Conservation (phyloP, 2,329 filamentous ascomycete species). For the Fusarium verticillioides region DNA sequence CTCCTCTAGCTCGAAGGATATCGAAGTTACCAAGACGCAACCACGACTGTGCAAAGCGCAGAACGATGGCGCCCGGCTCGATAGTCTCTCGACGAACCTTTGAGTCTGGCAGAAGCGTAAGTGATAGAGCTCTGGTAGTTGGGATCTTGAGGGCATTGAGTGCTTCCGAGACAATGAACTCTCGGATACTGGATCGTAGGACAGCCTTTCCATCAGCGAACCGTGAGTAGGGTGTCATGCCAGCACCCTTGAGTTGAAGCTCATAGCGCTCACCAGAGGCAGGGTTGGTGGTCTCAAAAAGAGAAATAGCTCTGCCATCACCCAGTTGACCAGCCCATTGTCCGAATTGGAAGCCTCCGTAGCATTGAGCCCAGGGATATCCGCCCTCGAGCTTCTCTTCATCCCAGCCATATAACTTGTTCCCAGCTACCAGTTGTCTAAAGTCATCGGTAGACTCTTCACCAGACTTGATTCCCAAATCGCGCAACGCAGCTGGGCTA, state of each 20-base stretch:
- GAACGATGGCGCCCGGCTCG: slow-evolving; percentile 92
- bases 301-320: slow-evolving; percentile 91
- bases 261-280: slow-evolving; percentile 80
- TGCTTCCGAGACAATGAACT: slow-evolving; percentile 92
- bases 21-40: slow-evolving; percentile 96
- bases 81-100: slow-evolving; percentile 81
- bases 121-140: slow-evolving; percentile 84
- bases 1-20: slow-evolving; percentile 83
- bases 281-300: slow-evolving; percentile 89
- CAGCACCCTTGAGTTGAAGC: slow-evolving; percentile 93
- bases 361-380: slow-evolving; percentile 99
- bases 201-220: slow-evolving; percentile 98
- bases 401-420: slow-evolving; percentile 83
- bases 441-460: slow-evolving; percentile 81
- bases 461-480: slow-evolving; percentile 78
- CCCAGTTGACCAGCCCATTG: slow-evolving; percentile 96
- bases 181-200: slow-evolving; percentile 88
- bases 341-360: slow-evolving; percentile 85
- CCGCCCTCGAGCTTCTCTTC: slow-evolving; percentile 73
- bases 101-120: slow-evolving; percentile 79
- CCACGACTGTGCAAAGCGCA: slow-evolving; percentile 92
- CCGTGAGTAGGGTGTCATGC: slow-evolving; percentile 91
- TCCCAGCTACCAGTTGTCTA: slow-evolving; percentile 80
- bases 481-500: slow-evolving; percentile 79
- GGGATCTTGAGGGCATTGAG: slow-evolving; percentile 88